A percentile compares a stretch with the other conserved stretches of the same genome.
Evolutionary conservation across 176 grass and related monocot species (phyloP).

Genomic region (Oryza meridionalis): DNA sequence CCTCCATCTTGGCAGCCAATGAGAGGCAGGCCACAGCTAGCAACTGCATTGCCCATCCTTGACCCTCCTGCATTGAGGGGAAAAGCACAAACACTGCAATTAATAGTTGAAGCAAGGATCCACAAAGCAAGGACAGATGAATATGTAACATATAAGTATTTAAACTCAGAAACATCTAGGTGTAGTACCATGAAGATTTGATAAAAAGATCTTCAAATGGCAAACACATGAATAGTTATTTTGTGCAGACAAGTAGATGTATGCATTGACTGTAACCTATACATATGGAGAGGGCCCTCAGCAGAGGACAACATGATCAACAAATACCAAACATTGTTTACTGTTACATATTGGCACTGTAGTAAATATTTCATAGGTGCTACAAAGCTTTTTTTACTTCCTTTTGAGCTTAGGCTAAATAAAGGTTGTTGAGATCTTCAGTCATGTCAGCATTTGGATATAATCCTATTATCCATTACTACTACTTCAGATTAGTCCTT

Average conservation of each 20-base stretch:
- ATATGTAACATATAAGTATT: slow-evolving; percentile 9
- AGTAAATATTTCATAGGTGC: slow-evolving; percentile 10
- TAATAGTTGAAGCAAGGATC: slow-evolving; percentile 47
- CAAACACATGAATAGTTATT: slow-evolving; percentile 6
- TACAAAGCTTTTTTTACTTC: not conserved
- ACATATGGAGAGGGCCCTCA: not conserved
- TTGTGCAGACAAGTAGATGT: not conserved
- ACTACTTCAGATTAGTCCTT: slow-evolving; percentile 27
- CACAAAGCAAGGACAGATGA: slow-evolving; percentile 42
- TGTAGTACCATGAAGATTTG: slow-evolving; percentile 39
- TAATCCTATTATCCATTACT: slow-evolving; percentile 34
- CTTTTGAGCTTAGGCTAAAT: slow-evolving; percentile 8
- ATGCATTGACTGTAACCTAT: slow-evolving; percentile 28
- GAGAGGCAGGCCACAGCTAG: slow-evolving; percentile 95
- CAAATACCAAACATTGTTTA: slow-evolving; percentile 29
- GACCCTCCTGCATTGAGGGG: slow-evolving; percentile 57
- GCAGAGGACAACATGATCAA: not conserved
- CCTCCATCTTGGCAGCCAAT: slow-evolving; percentile 96
- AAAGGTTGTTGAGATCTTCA: slow-evolving; percentile 46
- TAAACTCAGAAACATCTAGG: slow-evolving; percentile 22
- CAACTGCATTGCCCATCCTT: slow-evolving; percentile 96
- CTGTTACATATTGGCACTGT: slow-evolving; percentile 38
- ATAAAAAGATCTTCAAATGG: slow-evolving; percentile 26
- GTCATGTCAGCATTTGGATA: slow-evolving; percentile 47
- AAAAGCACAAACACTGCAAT: slow-evolving; percentile 39